These are phyloP conservation scores for Colletotrichum euphorbiae DNA, from an alignment of 2,329 filamentous ascomycete genomes.

Conservation along the genomic window DNA sequence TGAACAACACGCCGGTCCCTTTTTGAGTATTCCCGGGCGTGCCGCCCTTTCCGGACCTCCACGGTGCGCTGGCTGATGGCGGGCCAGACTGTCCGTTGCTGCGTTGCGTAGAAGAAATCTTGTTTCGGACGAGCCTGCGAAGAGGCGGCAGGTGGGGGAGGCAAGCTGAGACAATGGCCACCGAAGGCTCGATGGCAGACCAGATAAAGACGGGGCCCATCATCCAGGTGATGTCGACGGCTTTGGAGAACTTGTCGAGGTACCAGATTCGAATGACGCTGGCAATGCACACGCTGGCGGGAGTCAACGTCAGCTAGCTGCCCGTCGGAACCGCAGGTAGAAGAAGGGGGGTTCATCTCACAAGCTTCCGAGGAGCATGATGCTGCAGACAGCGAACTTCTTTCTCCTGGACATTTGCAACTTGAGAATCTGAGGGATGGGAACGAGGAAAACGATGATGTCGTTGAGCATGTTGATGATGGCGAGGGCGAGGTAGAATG, in stretches of 20 bases:
- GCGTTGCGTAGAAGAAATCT: constrained; percentile 3
- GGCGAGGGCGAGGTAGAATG: constrained; percentile 29
- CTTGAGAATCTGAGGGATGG: constrained; percentile 35
- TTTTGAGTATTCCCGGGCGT: constrained; percentile 5
- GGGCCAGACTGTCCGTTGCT: constrained; percentile 1
- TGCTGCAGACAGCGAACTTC: constrained; percentile 33
- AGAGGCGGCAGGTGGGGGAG: constrained; percentile 52
- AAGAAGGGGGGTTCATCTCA: background rate
- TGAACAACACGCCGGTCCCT: constrained; percentile 23
- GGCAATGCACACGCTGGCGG: constrained; percentile 23
- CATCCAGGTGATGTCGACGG: constrained; percentile 30
- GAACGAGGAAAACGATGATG: constrained; percentile 33
- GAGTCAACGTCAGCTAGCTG: background rate
- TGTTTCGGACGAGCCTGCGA: constrained; percentile 9
- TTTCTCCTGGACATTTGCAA: constrained; percentile 35
- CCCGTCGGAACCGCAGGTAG: background rate
- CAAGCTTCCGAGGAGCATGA: constrained; percentile 37
- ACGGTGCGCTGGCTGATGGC: background rate
- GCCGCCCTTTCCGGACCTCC: constrained; percentile 1
- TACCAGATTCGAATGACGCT: constrained; percentile 30
- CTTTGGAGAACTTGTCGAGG: constrained; percentile 25
- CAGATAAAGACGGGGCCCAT: constrained; percentile 47
- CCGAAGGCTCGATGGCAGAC: constrained; percentile 54
- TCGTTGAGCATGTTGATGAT: constrained; percentile 39
- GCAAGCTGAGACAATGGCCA: constrained; percentile 53